These are phyloP conservation scores for Phytopythium oedochilum DNA, from an alignment of 352 stramenopile genomes.

Conservation along the genomic window DNA sequence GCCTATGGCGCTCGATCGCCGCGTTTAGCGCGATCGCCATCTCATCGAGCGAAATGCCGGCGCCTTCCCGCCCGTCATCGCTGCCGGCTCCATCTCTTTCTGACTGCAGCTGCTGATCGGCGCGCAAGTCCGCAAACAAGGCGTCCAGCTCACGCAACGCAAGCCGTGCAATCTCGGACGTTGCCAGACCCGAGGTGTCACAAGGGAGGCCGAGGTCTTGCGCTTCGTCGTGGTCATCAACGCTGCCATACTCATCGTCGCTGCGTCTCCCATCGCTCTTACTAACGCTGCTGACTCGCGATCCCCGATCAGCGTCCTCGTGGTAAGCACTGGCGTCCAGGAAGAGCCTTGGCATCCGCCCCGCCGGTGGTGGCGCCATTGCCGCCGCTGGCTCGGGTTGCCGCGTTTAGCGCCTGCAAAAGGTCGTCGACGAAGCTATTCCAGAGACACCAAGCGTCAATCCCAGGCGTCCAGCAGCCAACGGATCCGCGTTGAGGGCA, in stretches of 20 bases:
- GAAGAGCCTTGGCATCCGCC: neutral
- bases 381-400: neutral
- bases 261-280: neutral
- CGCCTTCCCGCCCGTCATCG: neutral
- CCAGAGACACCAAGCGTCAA: neutral
- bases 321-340: neutral
- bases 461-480: too few species aligned
- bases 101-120: too few species aligned
- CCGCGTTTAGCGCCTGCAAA: neutral
- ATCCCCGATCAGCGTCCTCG: neutral
- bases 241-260: neutral
- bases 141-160: neutral
- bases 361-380: neutral
- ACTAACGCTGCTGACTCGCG: neutral
- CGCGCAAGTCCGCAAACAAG: neutral
- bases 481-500: neutral
- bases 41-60: constrained; percentile 40
- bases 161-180: neutral
- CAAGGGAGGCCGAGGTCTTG: too few species aligned
- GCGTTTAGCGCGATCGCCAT: constrained; percentile 48
- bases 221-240: neutral
- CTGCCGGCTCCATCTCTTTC: neutral
- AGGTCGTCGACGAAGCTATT: neutral
- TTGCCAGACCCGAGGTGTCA: neutral
- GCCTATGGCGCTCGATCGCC: constrained; percentile 43